phyloP scores from a whole-genome alignment of 2,329 filamentous ascomycete species.

The Leptographium wingfieldii region DNA sequence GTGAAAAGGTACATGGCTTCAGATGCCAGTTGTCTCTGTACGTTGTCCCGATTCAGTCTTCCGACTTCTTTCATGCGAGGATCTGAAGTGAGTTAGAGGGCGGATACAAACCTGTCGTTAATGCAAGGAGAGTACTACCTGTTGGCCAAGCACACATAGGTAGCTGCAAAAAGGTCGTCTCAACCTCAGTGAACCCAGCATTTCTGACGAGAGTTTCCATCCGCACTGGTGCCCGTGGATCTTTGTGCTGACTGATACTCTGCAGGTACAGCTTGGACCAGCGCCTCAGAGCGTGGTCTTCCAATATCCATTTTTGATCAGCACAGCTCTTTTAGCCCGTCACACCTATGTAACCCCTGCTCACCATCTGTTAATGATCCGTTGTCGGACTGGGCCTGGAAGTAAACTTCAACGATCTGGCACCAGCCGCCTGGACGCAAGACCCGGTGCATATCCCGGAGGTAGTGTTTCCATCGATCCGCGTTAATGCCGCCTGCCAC shows the following conservation, averaged over 20 bases:
- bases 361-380: constrained; percentile 56
- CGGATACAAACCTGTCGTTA: no score
- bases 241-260: constrained; percentile 50
- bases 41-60: constrained; percentile 37
- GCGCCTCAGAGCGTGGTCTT: constrained; percentile 50
- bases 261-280: constrained; percentile 57
- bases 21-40: constrained; percentile 41
- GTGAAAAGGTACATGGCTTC: constrained; percentile 45
- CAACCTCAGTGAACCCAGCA: constrained; percentile 57
- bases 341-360: constrained; percentile 10
- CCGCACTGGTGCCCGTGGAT: constrained; percentile 50
- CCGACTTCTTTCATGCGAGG: constrained; percentile 41
- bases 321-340: background rate
- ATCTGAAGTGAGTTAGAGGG: constrained; percentile 22
- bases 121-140: constrained; percentile 30
- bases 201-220: constrained; percentile 44
- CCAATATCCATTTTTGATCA: background rate
- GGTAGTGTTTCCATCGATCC: constrained; percentile 60
- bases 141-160: constrained; percentile 59
- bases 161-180: constrained; percentile 50
- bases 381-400: constrained; percentile 75
- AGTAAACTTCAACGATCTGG: constrained; percentile 80
- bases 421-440: constrained; percentile 70
- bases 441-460: constrained; percentile 61
- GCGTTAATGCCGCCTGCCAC: constrained; percentile 59